Base-by-base conservation (phyloP, 768 basidiomycete genomes). In the Paxillus ammoniavirescens region DNA sequence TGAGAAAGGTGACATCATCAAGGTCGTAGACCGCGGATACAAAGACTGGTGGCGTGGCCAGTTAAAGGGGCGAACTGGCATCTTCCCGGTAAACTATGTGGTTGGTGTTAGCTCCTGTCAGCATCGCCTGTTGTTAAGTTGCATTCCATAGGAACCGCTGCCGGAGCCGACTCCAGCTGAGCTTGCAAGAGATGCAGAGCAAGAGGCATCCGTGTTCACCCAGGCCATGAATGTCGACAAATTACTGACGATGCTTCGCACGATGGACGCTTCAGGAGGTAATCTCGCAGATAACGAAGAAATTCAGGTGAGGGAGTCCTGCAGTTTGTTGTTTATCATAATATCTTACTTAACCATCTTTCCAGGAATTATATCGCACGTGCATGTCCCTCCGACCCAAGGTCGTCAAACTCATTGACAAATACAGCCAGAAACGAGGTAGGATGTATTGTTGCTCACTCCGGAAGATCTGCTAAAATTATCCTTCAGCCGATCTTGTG, bases 31-130 rank as follows among this genome's bases (percentile, higher is more conserved):
- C 67, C 83, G 93, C 23, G 89, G 87, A 21, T 96, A 96, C 70
- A 89, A 91, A 62, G 93, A 97, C 66, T 98, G 96, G 96, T 98
- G 94, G 93, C 74, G 92, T 21, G 96, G 96, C 1, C 93, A 97
- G 61, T 70, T 95, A 42, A 89, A 85, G 64, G 94, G 92, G 0
- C 75, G 90, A 53, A 93, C 93, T 3, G 93, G 93, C 42, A 98
- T 98, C 44, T 98, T 98, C 71, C 96, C 96, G 0, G 92, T 96
- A 17, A 97, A 96, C 68, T 97, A 98, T 73, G 93, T 98, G 61
- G 92, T 91, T 62, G 7, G 87, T 79, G 36, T 55, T 42, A 45
- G 46, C 30, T 23, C 14, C 17, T 15, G 52, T 21, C 31, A 53
- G 13, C 7, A 8, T 30, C n/a, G 0, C 37, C 41, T 44, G 17